phyloP scores from a whole-genome alignment of 2,329 filamentous ascomycete genomes.

The Dryadomyces sulphureus region DNA sequence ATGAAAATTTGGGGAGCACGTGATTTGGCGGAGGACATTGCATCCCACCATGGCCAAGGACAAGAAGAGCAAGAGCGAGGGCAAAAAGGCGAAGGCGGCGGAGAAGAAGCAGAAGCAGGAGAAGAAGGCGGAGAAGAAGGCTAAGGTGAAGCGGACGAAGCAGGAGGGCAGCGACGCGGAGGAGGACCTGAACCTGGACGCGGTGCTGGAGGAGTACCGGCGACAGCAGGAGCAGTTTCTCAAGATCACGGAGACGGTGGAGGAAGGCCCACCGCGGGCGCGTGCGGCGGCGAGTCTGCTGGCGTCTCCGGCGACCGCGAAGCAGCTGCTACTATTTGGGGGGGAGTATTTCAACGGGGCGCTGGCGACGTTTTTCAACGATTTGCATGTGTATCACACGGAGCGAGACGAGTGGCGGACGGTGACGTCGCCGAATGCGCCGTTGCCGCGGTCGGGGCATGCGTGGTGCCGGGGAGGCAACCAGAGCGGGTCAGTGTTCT shows the following conservation, averaged over 20 bases:
- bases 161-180: slow-evolving; percentile 74
- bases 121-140: slow-evolving; percentile 80
- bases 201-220: slow-evolving; percentile 83
- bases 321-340: slow-evolving; percentile 82
- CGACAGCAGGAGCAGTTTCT: slow-evolving; percentile 87
- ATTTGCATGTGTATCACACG: slow-evolving; percentile 57
- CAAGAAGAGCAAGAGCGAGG: slow-evolving; percentile 26
- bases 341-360: slow-evolving; percentile 94
- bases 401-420: slow-evolving; percentile 81
- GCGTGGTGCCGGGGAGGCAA: slow-evolving; percentile 89
- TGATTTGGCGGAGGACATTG: no score
- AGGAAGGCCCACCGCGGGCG: slow-evolving; percentile 56
- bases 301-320: slow-evolving; percentile 71
- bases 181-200: slow-evolving; percentile 87
- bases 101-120: slow-evolving; percentile 66
- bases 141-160: slow-evolving; percentile 55
- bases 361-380: slow-evolving; percentile 57
- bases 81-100: slow-evolving; percentile 33
- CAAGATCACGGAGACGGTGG: slow-evolving; percentile 74
- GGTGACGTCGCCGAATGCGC: slow-evolving; percentile 81
- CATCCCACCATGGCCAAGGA: slow-evolving; percentile 26
- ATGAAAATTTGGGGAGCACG: neutral
- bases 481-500: slow-evolving; percentile 62
- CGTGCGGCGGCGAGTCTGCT: slow-evolving; percentile 70
- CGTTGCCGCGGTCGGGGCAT: slow-evolving; percentile 80